Conservation (phyloP, 208 protist species). For the Herpetomonas tarakana region DNA sequence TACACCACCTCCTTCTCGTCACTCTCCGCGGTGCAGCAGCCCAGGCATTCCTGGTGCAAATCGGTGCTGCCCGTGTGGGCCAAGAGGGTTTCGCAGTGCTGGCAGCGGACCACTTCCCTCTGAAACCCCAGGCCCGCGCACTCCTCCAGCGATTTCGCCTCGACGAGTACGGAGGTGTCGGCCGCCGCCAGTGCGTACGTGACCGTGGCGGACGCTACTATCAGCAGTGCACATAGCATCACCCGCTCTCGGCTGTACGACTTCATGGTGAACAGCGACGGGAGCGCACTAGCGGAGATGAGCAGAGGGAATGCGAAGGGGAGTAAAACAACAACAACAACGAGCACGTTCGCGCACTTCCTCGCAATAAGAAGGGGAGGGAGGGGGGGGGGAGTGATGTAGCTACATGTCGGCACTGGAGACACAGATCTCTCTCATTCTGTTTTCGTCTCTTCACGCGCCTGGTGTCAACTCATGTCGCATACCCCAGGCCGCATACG, state of each 20-base stretch:
- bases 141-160: slow-evolving; percentile 11
- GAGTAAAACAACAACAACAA: too few species aligned
- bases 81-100: slow-evolving; percentile 32
- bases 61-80: slow-evolving; percentile 29
- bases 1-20: slow-evolving; percentile 3
- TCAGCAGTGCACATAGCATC: neutral
- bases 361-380: too few species aligned
- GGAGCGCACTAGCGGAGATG: neutral
- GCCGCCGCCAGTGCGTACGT: neutral
- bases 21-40: slow-evolving; percentile 34
- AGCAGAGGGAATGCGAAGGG: neutral
- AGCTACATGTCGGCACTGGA: slow-evolving; percentile 1
- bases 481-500: too few species aligned
- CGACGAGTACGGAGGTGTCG: neutral
- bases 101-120: slow-evolving; percentile 24
- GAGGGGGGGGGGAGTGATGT: too few species aligned
- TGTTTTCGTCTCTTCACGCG: too few species aligned
- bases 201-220: too few species aligned
- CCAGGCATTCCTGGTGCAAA: slow-evolving; percentile 44
- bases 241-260: neutral
- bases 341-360: too few species aligned
- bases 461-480: too few species aligned
- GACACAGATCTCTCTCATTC: too few species aligned
- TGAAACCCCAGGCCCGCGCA: slow-evolving; percentile 44
- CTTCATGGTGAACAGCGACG: neutral